Evolutionary conservation across 2,329 filamentous ascomycete genomes (phyloP).

Genomic region (Aspergillus novofumigatus): DNA sequence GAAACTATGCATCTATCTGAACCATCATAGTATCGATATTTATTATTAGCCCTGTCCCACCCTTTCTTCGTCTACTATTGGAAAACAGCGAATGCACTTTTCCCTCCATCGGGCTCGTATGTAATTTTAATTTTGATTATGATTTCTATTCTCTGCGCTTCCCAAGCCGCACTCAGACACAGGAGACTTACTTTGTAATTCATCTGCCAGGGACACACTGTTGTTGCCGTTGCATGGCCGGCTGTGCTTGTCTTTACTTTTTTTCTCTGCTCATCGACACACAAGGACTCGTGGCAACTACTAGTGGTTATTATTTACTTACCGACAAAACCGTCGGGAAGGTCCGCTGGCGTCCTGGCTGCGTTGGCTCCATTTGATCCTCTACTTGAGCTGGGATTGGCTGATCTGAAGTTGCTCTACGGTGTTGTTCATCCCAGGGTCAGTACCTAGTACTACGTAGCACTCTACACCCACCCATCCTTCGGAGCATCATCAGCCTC

Average conservation of each 20-base stretch:
- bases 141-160: not conserved
- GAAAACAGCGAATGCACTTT: too few relatives aligned
- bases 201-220: not conserved
- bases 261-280: not conserved
- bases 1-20: too few relatives aligned
- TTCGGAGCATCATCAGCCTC: not conserved
- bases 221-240: not conserved
- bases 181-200: not conserved
- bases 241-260: not conserved
- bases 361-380: not conserved
- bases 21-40: too few relatives aligned
- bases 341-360: not conserved
- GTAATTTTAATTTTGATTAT: not conserved
- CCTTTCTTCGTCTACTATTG: too few relatives aligned
- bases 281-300: not conserved
- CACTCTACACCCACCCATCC: not conserved
- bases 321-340: not conserved
- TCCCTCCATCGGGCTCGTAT: too few relatives aligned
- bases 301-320: not conserved
- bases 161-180: not conserved
- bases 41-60: not conserved
- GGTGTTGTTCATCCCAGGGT: not conserved
- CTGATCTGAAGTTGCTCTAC: not conserved
- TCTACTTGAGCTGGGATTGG: not conserved
- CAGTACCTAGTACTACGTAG: not conserved